These are phyloP conservation scores for Strobilomyces echinocephalus DNA, from an alignment of 768 basidiomycete genomes.

Conservation along the genomic window DNA sequence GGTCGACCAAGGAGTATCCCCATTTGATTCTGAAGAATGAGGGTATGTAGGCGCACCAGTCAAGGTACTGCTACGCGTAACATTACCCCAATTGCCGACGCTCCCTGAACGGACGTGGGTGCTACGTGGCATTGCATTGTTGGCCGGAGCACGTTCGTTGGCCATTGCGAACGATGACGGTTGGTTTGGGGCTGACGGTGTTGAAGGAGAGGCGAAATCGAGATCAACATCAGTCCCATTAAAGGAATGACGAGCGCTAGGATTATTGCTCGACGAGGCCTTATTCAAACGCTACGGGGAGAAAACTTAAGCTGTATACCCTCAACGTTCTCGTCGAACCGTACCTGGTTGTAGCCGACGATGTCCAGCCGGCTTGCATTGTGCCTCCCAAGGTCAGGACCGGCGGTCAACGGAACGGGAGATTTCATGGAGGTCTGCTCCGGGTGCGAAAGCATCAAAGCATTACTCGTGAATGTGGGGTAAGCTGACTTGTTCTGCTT, in stretches of 20 bases:
- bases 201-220: conserved; percentile 54
- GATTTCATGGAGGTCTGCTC: conserved; percentile 62
- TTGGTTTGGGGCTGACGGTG: conserved; percentile 45
- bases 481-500: conserved; percentile 85
- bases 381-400: conserved; percentile 79
- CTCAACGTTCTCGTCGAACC: conserved; percentile 15
- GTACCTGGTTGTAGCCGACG: conserved; percentile 66
- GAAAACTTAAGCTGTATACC: conserved; percentile 15
- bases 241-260: conserved; percentile 68
- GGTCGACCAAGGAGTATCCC: conserved; percentile 57
- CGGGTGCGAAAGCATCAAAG: conserved; percentile 45
- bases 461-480: conserved; percentile 51
- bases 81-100: conserved; percentile 73
- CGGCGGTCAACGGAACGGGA: conserved; percentile 78
- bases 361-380: conserved; percentile 67
- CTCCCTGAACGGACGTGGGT: conserved; percentile 76
- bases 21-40: conserved; percentile 48
- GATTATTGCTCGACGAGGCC: conserved; percentile 39
- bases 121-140: conserved; percentile 38
- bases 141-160: conserved; percentile 36
- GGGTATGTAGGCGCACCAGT: conserved; percentile 47
- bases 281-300: conserved; percentile 43
- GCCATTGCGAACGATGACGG: conserved; percentile 35
- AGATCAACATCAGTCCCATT: conserved; percentile 65
- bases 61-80: conserved; percentile 52